phyloP scores from a whole-genome alignment of 305 asterid species.

The Ilex paraguariensis region DNA sequence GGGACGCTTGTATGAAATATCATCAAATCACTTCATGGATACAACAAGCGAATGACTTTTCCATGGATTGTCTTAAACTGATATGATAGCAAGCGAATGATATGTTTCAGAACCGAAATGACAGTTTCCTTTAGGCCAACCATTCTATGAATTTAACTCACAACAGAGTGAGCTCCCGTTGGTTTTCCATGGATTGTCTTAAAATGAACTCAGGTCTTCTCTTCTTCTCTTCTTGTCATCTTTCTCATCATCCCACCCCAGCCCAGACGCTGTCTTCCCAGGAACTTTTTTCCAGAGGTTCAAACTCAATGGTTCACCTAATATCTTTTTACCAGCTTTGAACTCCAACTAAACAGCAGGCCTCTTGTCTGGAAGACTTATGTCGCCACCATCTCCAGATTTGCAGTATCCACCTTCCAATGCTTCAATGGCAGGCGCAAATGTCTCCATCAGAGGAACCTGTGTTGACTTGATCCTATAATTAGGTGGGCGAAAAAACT shows the following conservation, averaged over 20 bases:
- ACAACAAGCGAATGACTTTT: too few relatives aligned
- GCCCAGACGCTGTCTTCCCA: slow-evolving; percentile 49
- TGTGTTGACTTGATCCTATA: slow-evolving; percentile 14
- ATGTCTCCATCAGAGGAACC: slow-evolving; percentile 40
- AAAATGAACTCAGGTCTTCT: slow-evolving; percentile 92
- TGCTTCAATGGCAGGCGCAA: slow-evolving; percentile 48
- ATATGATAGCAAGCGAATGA: too few relatives aligned
- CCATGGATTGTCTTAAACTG: too few relatives aligned
- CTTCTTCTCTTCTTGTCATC: slow-evolving; percentile 94
- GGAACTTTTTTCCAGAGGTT: slow-evolving; percentile 61
- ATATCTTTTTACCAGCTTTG: slow-evolving; percentile 59
- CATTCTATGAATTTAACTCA: too few relatives aligned
- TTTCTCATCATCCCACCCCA: slow-evolving; percentile 74
- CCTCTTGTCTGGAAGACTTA: slow-evolving; percentile 51
- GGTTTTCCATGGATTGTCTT: slow-evolving; percentile 44
- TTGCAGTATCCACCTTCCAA: slow-evolving; percentile 39
- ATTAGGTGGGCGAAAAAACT: slow-evolving; percentile 39
- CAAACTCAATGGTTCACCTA: slow-evolving; percentile 85
- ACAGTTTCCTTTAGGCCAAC: too few relatives aligned
- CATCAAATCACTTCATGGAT: too few relatives aligned
- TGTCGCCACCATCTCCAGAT: slow-evolving; percentile 54
- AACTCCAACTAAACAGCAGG: slow-evolving; percentile 63
- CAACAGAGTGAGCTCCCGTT: too few relatives aligned
- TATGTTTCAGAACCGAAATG: too few relatives aligned
- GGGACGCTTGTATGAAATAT: too few relatives aligned